These are phyloP conservation scores for Podila clonocystis DNA, from an alignment of 192 early-diverging fungal genomes.

Conservation along the genomic window DNA sequence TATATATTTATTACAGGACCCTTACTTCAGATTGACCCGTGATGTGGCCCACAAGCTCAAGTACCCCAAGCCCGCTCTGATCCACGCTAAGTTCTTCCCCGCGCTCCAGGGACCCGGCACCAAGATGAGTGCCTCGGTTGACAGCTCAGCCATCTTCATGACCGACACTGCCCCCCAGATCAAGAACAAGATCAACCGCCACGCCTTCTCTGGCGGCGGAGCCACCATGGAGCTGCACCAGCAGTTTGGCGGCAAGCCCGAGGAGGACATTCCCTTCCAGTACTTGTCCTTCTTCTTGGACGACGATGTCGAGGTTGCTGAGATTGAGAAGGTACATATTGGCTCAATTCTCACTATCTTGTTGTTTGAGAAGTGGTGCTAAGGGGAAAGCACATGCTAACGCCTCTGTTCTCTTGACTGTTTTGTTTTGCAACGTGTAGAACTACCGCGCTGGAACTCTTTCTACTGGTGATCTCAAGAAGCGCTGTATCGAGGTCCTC, in stretches of 20 bases:
- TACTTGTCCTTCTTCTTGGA: conserved; percentile 96
- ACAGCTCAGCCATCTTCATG: conserved; percentile 92
- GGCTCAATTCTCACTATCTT: background rate
- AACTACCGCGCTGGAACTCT: conserved; percentile 86
- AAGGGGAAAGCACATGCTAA: no score
- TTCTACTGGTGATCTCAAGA: conserved; percentile 90
- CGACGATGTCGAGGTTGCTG: conserved; percentile 87
- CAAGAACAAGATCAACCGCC: conserved; percentile 98
- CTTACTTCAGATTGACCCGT: conserved; percentile 97
- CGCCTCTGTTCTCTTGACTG: background rate
- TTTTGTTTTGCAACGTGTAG: conserved; percentile 9
- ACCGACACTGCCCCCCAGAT: conserved; percentile 90
- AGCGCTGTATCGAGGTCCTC: conserved; percentile 86
- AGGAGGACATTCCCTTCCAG: conserved; percentile 96
- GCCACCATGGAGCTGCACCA: conserved; percentile 88
- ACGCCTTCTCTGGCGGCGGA: conserved; percentile 94
- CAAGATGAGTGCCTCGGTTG: conserved; percentile 95
- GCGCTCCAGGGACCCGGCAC: conserved; percentile 90
- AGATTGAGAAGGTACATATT: conserved; percentile 61
- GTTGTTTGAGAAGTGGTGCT: background rate
- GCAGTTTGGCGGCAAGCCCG: conserved; percentile 85
- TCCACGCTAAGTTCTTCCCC: conserved; percentile 97
- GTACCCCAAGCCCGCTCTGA: conserved; percentile 94
- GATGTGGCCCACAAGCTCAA: conserved; percentile 93
- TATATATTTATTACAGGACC: conserved; percentile 62